Evolutionary conservation across 331 rosid genomes (phyloP).

Genomic region (Malus hybrid): DNA sequence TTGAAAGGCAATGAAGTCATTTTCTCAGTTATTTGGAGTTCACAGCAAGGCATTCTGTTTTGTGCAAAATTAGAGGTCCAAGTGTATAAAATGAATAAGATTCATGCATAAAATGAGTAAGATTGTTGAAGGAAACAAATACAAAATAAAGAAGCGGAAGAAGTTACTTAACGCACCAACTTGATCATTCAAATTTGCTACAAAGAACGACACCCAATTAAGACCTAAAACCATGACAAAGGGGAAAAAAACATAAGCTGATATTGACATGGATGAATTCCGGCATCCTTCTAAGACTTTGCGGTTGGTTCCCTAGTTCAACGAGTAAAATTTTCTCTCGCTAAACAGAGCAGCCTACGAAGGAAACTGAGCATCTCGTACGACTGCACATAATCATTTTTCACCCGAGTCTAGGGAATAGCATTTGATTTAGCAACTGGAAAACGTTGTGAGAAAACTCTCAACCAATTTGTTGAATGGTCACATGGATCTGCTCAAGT

Average conservation of each 20-base stretch:
- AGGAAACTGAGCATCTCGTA: not conserved
- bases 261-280: not conserved
- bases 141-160: not conserved
- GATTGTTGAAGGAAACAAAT: not conserved
- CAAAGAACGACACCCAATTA: not conserved
- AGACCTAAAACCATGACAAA: not conserved
- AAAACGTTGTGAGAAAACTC: not conserved
- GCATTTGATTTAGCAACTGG: not conserved
- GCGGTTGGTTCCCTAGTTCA: not conserved
- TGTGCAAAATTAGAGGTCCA: not conserved
- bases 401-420: not conserved
- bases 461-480: conserved; percentile 1
- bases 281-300: not conserved
- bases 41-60: not conserved
- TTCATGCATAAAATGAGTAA: not conserved
- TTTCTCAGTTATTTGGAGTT: not conserved
- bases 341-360: conserved; percentile 3
- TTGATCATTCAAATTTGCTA: not conserved
- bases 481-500: not conserved
- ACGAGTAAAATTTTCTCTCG: not conserved
- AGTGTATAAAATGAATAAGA: not conserved
- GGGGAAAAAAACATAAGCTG: not conserved
- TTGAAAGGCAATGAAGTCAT: not conserved
- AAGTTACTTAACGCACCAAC: not conserved
- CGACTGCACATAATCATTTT: not conserved